Evolutionary conservation across 805 yeast species (phyloP), one percentile per base, ranked within the genome.

Genomic region (Barnettozyma pratensis): DNA sequence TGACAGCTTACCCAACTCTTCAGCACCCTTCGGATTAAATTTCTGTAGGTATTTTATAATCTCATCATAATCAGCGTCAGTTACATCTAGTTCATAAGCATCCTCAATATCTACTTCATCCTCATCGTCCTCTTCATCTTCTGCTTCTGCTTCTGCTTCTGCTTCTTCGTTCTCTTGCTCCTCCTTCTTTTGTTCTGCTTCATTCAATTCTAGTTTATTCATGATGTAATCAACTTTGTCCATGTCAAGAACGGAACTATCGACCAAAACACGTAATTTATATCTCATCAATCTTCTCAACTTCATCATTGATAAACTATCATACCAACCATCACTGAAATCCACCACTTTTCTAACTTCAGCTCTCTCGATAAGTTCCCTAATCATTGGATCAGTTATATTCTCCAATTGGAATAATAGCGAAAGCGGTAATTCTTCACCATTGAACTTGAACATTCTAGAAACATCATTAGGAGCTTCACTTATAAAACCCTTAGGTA

Each of bases 371-470:
- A 87, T 58, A 11, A 83, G 56, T 4, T 62, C 60, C 10, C 58
- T 57, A 8, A 91, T 71, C 54, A 82, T 83, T 8, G 80, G 77
- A 59, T 88, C 96, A 6, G 75, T 63, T 5, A 94, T 70, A 60
- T 92, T 91, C 30, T 90, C 91, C 7, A 94, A 69, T 60, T 89
- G 96, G 57, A 85, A 81, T 51, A 85, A 77, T 8, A 87, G 77
- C 6, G 87, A 77, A 47, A 75, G 69, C 0, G 97, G 96, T 25
- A 86, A 61, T 39, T 73, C 75, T 4, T 67, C 68, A 5, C 97
- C 98, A 51, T 84, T 83, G 66, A 91, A 91, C 34, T 78, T 68
- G 55, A 86, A 77, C 7, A 74, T 67, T 10, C 68, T 62, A 6
- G 81, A 78, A 34, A 69, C 69, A 5, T 57, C 66, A 7, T 64